Conservation (phyloP, 208 protist genomes). For the Leishmania gerbilli region DNA sequence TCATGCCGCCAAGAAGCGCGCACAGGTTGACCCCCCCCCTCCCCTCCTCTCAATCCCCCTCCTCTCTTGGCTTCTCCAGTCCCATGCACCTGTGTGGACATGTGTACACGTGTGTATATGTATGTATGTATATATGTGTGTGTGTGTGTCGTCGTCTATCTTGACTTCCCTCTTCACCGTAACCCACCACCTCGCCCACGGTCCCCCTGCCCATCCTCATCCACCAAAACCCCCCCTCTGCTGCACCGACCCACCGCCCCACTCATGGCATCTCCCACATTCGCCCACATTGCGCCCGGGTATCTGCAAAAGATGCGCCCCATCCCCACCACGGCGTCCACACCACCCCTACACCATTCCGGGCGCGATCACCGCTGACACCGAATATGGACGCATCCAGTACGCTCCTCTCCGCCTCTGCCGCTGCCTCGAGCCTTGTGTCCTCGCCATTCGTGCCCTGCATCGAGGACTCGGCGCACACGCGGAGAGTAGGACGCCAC, state of each 20-base stretch:
- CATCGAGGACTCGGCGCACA: conserved; percentile 52
- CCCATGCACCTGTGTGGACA: not conserved
- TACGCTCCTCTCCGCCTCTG: not conserved
- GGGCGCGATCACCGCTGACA: no score
- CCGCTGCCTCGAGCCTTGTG: not conserved
- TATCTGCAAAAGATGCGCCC: not conserved
- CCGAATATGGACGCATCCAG: not conserved
- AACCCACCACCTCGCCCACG: not conserved
- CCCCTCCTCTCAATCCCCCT: no score
- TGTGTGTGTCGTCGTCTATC: not conserved
- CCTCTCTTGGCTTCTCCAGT: not conserved
- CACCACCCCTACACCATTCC: not conserved
- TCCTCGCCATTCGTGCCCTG: conserved; percentile 48
- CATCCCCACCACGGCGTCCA: not conserved
- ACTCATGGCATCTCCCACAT: not conserved
- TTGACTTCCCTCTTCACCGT: not conserved
- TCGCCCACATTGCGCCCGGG: not conserved
- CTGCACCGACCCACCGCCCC: not conserved
- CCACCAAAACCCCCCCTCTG: not conserved
- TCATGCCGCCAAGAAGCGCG: no score
- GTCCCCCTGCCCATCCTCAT: not conserved
- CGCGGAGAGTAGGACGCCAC: conserved; percentile 28
- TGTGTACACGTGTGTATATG: not conserved
- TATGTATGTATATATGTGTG: not conserved
- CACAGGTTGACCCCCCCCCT: no score